Base-by-base conservation (phyloP, 495 filamentous ascomycete species). In the Ascodesmis nigricans region DNA sequence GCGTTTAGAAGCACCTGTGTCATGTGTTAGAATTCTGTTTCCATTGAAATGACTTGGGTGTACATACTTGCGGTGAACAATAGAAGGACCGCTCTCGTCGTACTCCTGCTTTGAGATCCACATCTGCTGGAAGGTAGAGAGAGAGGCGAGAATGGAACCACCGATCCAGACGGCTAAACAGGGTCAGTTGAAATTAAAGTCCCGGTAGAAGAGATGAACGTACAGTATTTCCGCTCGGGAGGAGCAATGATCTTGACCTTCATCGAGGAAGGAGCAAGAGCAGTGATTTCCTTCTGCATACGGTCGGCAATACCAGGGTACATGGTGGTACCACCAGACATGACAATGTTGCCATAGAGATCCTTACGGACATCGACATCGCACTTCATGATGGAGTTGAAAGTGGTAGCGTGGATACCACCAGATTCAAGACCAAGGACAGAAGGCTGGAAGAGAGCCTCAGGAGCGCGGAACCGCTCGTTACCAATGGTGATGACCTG, bases 41-140 rank as follows among this genome's bases (percentile, higher is more conserved):
- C n/a, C 14, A 31, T 2, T 5, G 27, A 11, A 36, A 13, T 10
- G 10, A n/a, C 1, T 16, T 3, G 17, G 28, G 13, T 27, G 24
- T 33, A 40, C 47, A 42, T 50, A 97, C 78, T 97, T 97, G 78
- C 87, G 83, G 75, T 97, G 87, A 49, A 97, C 87, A 57, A 97
- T 95, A 51, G 82, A 92, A 52, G 87, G 87, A 61, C 87, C 87
- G 59, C 74, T 82, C 78, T 97, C 87, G 65, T 97, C 87, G 71
- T 95, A 95, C 70, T 95, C 87, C 67, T 97, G 87, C 79, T 97
- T 97, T 45, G 87, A 97, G 75, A 97, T 95, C 87, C 87, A 97
- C 90, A 97, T 97, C 67, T 95, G 87, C 66, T 97, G 87, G 82
- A 95, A 95, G 64, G 87, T 95, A 40, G 87, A 97, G 45, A 97